phyloP scores from a whole-genome alignment of 2,329 filamentous ascomycete genomes.

The Diaporthe ampelina region DNA sequence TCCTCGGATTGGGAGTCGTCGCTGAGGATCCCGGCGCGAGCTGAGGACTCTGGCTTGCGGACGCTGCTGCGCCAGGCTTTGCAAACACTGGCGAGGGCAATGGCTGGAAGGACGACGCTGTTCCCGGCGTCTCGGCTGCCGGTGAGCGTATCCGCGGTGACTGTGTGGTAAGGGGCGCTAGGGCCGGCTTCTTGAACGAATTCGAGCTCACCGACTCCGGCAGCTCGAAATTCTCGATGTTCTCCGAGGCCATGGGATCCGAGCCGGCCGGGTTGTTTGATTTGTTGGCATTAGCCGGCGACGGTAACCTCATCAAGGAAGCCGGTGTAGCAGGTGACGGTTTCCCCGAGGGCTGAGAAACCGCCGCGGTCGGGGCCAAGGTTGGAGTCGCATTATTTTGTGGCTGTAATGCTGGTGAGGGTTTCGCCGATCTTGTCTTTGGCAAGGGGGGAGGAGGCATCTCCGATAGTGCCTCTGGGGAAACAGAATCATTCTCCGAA shows the following conservation, averaged over 20 bases:
- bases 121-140: slow-evolving; percentile 58
- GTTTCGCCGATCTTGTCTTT: slow-evolving; percentile 72
- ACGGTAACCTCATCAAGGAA: slow-evolving; percentile 84
- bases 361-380: slow-evolving; percentile 36
- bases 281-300: slow-evolving; percentile 64
- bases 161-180: slow-evolving; percentile 62
- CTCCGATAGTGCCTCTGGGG: slow-evolving; percentile 73
- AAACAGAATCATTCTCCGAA: slow-evolving; percentile 75
- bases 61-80: slow-evolving; percentile 57
- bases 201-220: slow-evolving; percentile 77
- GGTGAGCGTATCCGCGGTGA: slow-evolving; percentile 58
- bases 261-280: slow-evolving; percentile 54
- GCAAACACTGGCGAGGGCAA: slow-evolving; percentile 63
- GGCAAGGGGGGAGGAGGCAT: slow-evolving; percentile 79
- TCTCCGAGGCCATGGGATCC: slow-evolving; percentile 62
- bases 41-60: slow-evolving; percentile 77
- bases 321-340: slow-evolving; percentile 85
- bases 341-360: slow-evolving; percentile 53
- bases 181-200: slow-evolving; percentile 59
- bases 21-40: slow-evolving; percentile 67
- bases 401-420: slow-evolving; percentile 76
- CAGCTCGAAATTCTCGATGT: slow-evolving; percentile 73
- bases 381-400: slow-evolving; percentile 56
- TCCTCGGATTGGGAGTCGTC: slow-evolving; percentile 57
- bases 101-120: slow-evolving; percentile 64